Evolutionary conservation across 176 grass and related monocot genomes (phyloP), one percentile per base, ranked within the genome.

Genomic region (Pontederia crassipes): DNA sequence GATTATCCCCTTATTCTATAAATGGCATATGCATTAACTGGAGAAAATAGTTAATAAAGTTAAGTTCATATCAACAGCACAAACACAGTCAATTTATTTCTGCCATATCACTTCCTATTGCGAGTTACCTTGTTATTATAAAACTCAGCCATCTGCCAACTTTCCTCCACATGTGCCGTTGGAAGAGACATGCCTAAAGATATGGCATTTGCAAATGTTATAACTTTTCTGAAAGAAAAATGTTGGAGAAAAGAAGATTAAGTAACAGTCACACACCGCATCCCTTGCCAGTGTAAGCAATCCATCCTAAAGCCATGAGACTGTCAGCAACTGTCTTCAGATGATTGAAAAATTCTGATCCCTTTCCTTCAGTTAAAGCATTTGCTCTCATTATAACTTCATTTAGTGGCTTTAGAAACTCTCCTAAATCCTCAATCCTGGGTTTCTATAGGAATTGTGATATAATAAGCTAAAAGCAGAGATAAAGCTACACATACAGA

Each of bases 81-180:
- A 24, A 24, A 24, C 20, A 24, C 20, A 24, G 20, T 24, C 20
- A 24, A 24, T 24, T 24, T 24, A 24, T 24, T 24, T 24, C 6
- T 40, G 32, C 32, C 32, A 4, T 40, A 40, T 40, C 20, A 24
- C 20, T 24, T 12, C 32, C 9, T 55, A 50, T 9, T 26, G n/a
- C 18, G 14, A 24, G 20, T 24, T 92, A 99, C 94, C 94, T 99
- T 99, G 66, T 99, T 99, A 73, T 88, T 93, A 54, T 93, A 99
- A 68, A 99, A 99, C 75, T 99, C 94, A 69, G 94, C 88, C 82
- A 89, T 93, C 81, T 99, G 94, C 94, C 94, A 99, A 62, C 70
- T 83, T 78, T 99, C 94, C 76, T 99, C 94, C 32, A 93, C 82
- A 81, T 99, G 94, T 72, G 94, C 79, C 26, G 77, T 92, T 66